phyloP scores from a whole-genome alignment of 2,329 filamentous ascomycete genomes.

The Microcyclosporella mali region DNA sequence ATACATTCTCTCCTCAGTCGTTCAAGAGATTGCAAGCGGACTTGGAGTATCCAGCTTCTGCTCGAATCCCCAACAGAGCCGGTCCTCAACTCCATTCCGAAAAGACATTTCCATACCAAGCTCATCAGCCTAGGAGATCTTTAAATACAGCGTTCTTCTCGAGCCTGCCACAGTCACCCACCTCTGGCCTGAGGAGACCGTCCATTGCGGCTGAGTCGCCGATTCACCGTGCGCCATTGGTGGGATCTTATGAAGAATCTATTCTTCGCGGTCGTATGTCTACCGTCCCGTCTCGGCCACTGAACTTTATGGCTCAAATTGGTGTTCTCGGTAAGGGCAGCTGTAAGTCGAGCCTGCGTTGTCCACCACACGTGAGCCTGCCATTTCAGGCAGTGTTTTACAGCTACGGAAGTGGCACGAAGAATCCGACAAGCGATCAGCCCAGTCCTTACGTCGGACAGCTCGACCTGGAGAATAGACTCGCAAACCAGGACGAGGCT shows the following conservation, averaged over 20 bases:
- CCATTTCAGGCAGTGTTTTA: slow-evolving; percentile 95
- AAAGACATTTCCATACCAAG: slow-evolving; percentile 60
- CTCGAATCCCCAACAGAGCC: slow-evolving; percentile 19
- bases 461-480: slow-evolving; percentile 79
- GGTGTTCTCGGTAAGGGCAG: slow-evolving; percentile 85
- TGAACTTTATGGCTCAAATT: slow-evolving; percentile 92
- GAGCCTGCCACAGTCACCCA: slow-evolving; percentile 39
- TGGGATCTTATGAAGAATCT: slow-evolving; percentile 95
- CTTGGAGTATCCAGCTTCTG: slow-evolving; percentile 28
- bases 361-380: slow-evolving; percentile 82
- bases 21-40: slow-evolving; percentile 47
- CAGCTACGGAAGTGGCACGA: slow-evolving; percentile 68
- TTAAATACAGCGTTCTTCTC: slow-evolving; percentile 51
- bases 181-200: slow-evolving; percentile 53
- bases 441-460: slow-evolving; percentile 94
- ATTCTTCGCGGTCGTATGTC: slow-evolving; percentile 95
- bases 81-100: slow-evolving; percentile 52
- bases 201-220: slow-evolving; percentile 71
- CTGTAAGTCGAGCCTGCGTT: slow-evolving; percentile 77
- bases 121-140: slow-evolving; percentile 71
- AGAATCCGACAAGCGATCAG: slow-evolving; percentile 66
- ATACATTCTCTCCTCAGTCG: slow-evolving; percentile 62
- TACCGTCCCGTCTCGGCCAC: slow-evolving; percentile 82
- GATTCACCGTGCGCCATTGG: slow-evolving; percentile 86
- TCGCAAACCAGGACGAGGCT: slow-evolving; percentile 39